Evolutionary conservation across 2,329 filamentous ascomycete species (phyloP), one percentile per base, ranked within the genome.

Genomic region (Aspergillus ustus): DNA sequence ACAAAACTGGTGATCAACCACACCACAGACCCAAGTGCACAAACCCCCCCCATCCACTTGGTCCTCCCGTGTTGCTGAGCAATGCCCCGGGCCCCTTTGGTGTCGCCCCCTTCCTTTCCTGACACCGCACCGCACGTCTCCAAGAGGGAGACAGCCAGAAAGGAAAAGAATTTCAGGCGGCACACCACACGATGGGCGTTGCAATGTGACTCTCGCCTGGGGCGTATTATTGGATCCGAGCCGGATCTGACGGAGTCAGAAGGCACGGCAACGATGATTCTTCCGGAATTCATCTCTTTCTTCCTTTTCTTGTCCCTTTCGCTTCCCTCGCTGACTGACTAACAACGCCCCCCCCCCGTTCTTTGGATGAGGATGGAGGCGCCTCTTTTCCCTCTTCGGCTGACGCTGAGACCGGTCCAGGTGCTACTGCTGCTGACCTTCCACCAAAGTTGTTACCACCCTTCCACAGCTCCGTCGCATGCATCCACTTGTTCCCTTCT

Each of bases 151-250:
- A 55, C 13, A 50, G 58, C 48, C 20, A 57, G 29, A 60, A 46
- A 46, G 58, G 45, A 59, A 52, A 31, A 54, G 55, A 62, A 63
- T 57, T 52, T 51, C 53, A 58, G 59, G 62, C 60, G 60, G 64
- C 60, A 65, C 62, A 68, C 63, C 50, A 64, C 57, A 61, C 62
- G 65, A 70, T 64, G 69, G 67, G 70, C 69, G 70, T 70, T 70
- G 70, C 69, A 70, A 72, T 69, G 66, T 67, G 64, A 73, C 69
- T 61, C 67, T 73, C 70, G 72, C 65, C 64, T 65, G 51, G 60
- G 25, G 62, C 69, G 69, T 69, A 70, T 71, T 71, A 73, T 74
- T 74, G 72, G 72, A 75, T 73, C 67, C 72, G 68, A 69, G 69
- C 74, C 73, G 72, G 73, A 72, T 70, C 71, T 67, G 66, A 64